A percentile compares a stretch with the other conserved stretches of the same genome.
Evolutionary conservation across 305 asterid genomes (phyloP).

Genomic region (Solanum hybrid): DNA sequence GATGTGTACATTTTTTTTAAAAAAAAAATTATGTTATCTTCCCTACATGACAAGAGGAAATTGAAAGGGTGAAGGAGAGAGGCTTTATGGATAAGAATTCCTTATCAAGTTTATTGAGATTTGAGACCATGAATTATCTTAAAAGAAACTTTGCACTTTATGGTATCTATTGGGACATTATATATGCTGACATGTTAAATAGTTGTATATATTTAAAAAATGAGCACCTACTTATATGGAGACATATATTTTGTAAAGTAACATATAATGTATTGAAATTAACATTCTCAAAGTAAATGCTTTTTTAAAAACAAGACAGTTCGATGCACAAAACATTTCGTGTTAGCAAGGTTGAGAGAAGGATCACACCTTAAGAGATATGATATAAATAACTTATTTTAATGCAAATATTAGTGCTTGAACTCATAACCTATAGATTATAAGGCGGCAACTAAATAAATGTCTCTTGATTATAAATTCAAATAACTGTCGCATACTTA

Average conservation of each 20-base stretch:
- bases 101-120: background rate
- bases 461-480: background rate
- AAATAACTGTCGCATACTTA: background rate
- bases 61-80: background rate
- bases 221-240: background rate
- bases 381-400: background rate
- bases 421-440: background rate
- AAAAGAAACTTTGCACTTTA: background rate
- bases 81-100: background rate
- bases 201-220: background rate
- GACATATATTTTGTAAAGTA: background rate
- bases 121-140: background rate
- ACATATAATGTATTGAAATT: background rate
- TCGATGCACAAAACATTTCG: background rate
- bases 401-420: background rate
- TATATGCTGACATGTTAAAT: background rate
- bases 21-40: background rate
- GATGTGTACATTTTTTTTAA: background rate
- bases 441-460: background rate
- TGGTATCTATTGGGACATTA: background rate
- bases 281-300: background rate
- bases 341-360: background rate
- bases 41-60: background rate
- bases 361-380: background rate
- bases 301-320: background rate